phyloP scores from a whole-genome alignment of 23 red algal species.

The Agarophyton chilense region DNA sequence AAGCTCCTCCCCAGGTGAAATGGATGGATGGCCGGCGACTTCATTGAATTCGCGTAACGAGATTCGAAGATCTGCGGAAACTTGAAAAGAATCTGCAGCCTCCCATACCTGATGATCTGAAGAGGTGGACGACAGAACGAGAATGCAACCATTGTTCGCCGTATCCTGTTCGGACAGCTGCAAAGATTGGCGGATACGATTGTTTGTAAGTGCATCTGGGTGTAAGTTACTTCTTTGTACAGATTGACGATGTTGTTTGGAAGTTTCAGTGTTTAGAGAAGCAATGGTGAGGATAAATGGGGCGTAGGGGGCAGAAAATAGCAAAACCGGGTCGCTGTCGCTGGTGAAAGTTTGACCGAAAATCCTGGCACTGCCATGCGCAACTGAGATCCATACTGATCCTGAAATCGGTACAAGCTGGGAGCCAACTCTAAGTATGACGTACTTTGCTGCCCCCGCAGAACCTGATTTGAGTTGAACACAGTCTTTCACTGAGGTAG shows the following conservation, averaged over 20 bases:
- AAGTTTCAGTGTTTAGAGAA: not conserved
- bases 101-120: not conserved
- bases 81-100: not conserved
- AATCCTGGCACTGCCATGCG: not conserved
- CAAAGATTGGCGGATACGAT: conserved; percentile 5
- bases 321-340: not conserved
- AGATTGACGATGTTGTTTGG: not conserved
- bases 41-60: not conserved
- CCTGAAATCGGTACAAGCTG: not conserved
- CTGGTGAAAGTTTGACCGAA: not conserved
- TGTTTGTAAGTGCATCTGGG: not conserved
- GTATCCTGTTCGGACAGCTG: not conserved
- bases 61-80: not conserved
- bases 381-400: conserved; percentile 4
- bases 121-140: not conserved
- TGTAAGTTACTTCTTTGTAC: not conserved
- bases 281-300: conserved; percentile 11
- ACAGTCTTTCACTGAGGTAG: not conserved
- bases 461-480: not conserved
- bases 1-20: not conserved
- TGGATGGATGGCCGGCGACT: not conserved
- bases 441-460: not conserved
- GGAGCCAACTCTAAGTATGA: not conserved
- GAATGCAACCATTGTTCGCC: not conserved
- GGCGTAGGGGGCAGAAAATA: conserved; percentile 9